Base-by-base conservation (phyloP, 331 rosid species). In the Quercus tomentella region DNA sequence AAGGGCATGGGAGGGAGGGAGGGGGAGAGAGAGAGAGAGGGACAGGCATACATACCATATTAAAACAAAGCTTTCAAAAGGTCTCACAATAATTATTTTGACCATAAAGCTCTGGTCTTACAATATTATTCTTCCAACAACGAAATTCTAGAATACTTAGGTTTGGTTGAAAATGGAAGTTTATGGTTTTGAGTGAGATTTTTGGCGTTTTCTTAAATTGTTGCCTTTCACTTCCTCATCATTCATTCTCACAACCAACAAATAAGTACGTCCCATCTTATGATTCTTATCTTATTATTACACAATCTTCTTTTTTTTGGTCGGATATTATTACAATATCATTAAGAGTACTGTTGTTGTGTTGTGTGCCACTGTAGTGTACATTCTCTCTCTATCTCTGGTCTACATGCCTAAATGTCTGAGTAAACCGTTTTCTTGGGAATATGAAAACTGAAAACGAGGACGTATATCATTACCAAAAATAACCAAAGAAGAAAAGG, bases 181-280 rank as follows among this genome's bases (percentile, higher is more conserved):
- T 91, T 91, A 83, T 90, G 91, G 88, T 87, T 92, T 87, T 89
- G 84, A 82, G 93, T 84, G 92, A 73, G 72, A 70, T 84, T 90
- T 77, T 90, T 90, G 97, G 93, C 93, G 84, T 86, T 86, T 92
- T 92, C 92, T 85, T 70, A 72, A 18, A 77, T 84, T 77, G 86
- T 69, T 78, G 76, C 41, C 88, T 70, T 84, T 81, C 70, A 25
- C 75, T 77, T 72, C 87, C 76, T 81, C 88, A 84, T 79, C 86
- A 84, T 87, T 89, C 91, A 84, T 77, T 80, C 83, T 80, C 84
- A 33, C 83, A 81, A 77, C 81, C 82, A 62, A 86, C 81, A 81
- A 77, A 82, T 23, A 66, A 49, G 82, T 77, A 88, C 88, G 89
- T 84, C 89, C 86, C 85, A 82, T 89, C 84, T 84, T 73, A 58